Evolutionary conservation across 2,329 filamentous ascomycete genomes (phyloP), one percentile per base, ranked within the genome.

Genomic region (Fusarium piperis): DNA sequence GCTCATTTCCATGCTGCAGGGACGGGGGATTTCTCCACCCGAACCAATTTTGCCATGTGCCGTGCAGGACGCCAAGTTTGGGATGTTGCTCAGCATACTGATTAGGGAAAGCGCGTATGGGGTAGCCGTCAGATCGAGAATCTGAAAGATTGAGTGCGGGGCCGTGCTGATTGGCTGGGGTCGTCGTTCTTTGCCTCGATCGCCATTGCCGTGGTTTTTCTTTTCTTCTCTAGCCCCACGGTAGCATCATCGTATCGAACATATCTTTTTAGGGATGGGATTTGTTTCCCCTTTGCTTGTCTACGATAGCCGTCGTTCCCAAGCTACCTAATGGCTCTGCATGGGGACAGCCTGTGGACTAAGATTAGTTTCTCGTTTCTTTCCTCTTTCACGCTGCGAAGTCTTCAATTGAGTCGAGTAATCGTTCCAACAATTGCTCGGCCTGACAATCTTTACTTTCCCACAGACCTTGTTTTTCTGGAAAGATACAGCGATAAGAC

Each of bases 111-210:
- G 69, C 68, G 69, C 52, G 41, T n/a, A 56, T 66, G 61, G 65
- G 69, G 68, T 65, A 55, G 57, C 44, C 57, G 61, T 71, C 69
- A 72, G 69, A 71, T 71, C 69, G 68, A 65, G 55, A 60, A 72
- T 72, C 57, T 72, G 51, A 23, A 61, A 69, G 69, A 71, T 71
- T 66, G 68, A 60, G 55, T 72, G 56, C 32, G 59, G 64, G 60
- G 39, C 35, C 35, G 39, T 60, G 51, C 44, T 68, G 67, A 67
- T 70, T 65, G 68, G 68, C 68, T 44, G 39, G 28, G 13, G 20
- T 61, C 20, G 23, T 39, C 15, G 23, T 35, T 52, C 41, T 53
- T 38, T 13, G 30, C 38, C 38, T 33, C 11, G n/a, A 38, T 39
- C 35, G 20, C n/a, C 51, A 52, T 36, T 48, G 18, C 7, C n/a